These are phyloP conservation scores for Lachancea kluyveri DNA, from an alignment of 805 yeast species.

Conservation along the genomic window DNA sequence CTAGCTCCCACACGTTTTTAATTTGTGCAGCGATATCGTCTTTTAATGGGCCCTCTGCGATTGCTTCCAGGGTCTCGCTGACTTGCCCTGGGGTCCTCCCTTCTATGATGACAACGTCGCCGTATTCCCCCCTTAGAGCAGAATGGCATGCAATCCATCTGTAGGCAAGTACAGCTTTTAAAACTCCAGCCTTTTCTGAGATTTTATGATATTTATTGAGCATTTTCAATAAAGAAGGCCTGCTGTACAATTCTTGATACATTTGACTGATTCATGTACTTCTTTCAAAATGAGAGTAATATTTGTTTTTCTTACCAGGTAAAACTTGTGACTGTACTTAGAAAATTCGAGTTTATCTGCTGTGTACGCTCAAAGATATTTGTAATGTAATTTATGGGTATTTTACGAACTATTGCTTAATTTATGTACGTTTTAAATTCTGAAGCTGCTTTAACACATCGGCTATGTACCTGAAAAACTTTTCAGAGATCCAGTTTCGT, in stretches of 20 bases:
- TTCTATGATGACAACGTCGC: slow-evolving; percentile 20
- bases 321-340: no score
- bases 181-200: slow-evolving; percentile 12
- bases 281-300: slow-evolving; percentile 15
- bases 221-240: slow-evolving; percentile 14
- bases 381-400: no score
- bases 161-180: slow-evolving; percentile 16
- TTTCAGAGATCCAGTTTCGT: no score
- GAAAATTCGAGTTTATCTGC: no score
- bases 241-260: slow-evolving; percentile 15
- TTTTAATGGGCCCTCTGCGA: slow-evolving; percentile 20
- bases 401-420: no score
- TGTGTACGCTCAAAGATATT: no score
- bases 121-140: slow-evolving; percentile 9
- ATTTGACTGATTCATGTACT: slow-evolving; percentile 9
- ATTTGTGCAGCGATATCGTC: slow-evolving; percentile 15
- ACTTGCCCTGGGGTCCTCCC: slow-evolving; percentile 14
- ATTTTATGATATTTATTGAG: slow-evolving; percentile 13
- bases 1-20: slow-evolving; percentile 18
- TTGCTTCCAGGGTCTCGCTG: slow-evolving; percentile 12
- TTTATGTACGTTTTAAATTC: no score
- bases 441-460: no score
- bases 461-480: no score
- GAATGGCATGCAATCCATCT: slow-evolving; percentile 21
- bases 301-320: no score